Evolutionary conservation across 2,329 filamentous ascomycete genomes (phyloP).

Genomic region (Penicillium sp.): DNA sequence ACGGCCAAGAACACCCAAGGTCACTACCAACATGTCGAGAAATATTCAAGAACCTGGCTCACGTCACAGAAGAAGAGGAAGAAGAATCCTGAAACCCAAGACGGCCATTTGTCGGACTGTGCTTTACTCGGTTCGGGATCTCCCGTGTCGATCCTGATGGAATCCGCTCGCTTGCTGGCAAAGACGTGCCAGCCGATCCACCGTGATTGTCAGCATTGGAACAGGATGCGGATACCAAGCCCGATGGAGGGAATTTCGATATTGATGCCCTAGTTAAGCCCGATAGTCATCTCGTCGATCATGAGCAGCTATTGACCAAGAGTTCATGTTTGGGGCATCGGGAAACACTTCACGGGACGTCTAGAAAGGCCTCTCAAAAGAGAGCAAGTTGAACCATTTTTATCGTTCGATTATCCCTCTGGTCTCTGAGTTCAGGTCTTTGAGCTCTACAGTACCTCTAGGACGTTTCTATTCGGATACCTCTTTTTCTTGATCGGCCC

Average conservation of each 20-base stretch:
- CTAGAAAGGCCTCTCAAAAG: too few relatives aligned
- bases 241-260: not conserved
- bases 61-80: not conserved
- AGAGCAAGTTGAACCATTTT: too few relatives aligned
- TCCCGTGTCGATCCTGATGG: conserved; percentile 6
- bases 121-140: conserved; percentile 10
- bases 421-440: too few relatives aligned
- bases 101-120: conserved; percentile 9
- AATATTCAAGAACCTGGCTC: not conserved
- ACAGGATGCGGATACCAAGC: not conserved
- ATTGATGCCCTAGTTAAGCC: too few relatives aligned
- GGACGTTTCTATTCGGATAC: not conserved
- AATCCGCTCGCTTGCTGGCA: not conserved
- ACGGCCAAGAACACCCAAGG: not conserved
- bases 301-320: too few relatives aligned
- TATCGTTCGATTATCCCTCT: too few relatives aligned
- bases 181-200: not conserved
- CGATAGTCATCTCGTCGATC: too few relatives aligned
- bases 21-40: not conserved
- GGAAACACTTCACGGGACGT: too few relatives aligned
- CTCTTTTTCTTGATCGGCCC: not conserved
- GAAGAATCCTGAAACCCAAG: not conserved
- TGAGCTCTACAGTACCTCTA: not conserved
- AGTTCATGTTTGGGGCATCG: too few relatives aligned
- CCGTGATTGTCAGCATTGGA: not conserved